phyloP scores from a whole-genome alignment of 2,329 filamentous ascomycete genomes.

The Pseudomassariella vexata region DNA sequence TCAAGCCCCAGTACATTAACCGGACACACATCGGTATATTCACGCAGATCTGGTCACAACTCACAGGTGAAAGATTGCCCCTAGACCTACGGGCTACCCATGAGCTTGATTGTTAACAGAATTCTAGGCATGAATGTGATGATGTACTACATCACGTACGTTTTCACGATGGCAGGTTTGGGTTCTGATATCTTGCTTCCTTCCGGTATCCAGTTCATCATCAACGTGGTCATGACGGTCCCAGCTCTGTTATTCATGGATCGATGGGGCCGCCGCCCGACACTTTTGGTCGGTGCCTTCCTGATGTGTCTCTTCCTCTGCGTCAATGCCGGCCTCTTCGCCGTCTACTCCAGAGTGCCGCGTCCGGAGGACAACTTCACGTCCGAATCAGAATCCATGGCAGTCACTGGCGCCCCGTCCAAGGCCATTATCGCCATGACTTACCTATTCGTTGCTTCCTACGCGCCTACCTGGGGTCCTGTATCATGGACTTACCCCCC shows the following conservation, averaged over 20 bases:
- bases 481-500: constrained; percentile 40
- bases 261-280: constrained; percentile 65
- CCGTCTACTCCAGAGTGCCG: constrained; percentile 31
- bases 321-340: constrained; percentile 40
- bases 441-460: constrained; percentile 56
- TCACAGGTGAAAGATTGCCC: no score
- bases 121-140: constrained; percentile 72
- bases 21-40: constrained; percentile 67
- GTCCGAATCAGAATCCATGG: constrained; percentile 37
- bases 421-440: constrained; percentile 60
- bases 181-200: constrained; percentile 54
- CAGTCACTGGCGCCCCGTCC: constrained; percentile 40
- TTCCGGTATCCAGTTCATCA: constrained; percentile 68
- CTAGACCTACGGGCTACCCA: no score
- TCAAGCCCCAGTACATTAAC: constrained; percentile 69
- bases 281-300: constrained; percentile 59
- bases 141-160: constrained; percentile 67
- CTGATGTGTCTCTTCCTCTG: constrained; percentile 53
- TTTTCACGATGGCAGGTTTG: constrained; percentile 69
- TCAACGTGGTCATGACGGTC: constrained; percentile 75
- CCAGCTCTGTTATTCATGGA: constrained; percentile 72
- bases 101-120: no score
- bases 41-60: constrained; percentile 69
- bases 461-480: constrained; percentile 37
- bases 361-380: constrained; percentile 25